Evolutionary conservation across 768 basidiomycete species (phyloP), one percentile per base, ranked within the genome.

Genomic region (Melanogaster broomeanus): DNA sequence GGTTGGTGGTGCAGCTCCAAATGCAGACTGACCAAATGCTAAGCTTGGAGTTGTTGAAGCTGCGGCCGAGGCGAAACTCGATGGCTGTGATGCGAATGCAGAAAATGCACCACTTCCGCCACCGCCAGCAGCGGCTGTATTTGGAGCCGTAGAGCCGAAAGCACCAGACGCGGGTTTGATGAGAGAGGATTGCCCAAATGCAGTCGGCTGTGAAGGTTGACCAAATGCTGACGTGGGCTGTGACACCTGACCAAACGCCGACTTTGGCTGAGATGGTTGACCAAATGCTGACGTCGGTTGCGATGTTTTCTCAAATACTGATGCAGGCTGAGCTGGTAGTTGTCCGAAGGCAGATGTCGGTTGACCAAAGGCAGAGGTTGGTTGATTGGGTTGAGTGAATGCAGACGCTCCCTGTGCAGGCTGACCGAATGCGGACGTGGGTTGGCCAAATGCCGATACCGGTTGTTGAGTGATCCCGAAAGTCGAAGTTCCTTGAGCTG

Each of bases 131-230:
- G 70, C 68, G 41, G 70, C 62, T 33, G 62, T 60, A 11, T 72
- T 58, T 13, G 70, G 64, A 10, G 65, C 55, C 47, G 73, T 73
- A 1, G 75, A 75, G 38, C 73, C 67, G 49, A 85, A 85, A 2
- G 79, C 79, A 3, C 81, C 81, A 6, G 76, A 68, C 4, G 77
- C 72, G 5, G 81, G 77, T 53, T 78, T 79, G 50, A 82, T 75
- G 21, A 82, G 49, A 28, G 63, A 61, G 2, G 74, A 65, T 42
- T 73, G 66, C n/a, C 69, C 65, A n/a, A 77, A 76, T 22, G 62
- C 56, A 25, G 70, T 48, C 15, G 62, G 55, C 39, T 65, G 64
- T 1, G 59, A 28, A 0, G 72, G 50, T 45, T 72, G 69, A 1
- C 60, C 60, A 44, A 72, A 72, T 3, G 62, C 67, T 1, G 73